These are phyloP conservation scores for Graphiopsis chlorocephala DNA, from an alignment of 2,329 filamentous ascomycete species.

Conservation along the genomic window DNA sequence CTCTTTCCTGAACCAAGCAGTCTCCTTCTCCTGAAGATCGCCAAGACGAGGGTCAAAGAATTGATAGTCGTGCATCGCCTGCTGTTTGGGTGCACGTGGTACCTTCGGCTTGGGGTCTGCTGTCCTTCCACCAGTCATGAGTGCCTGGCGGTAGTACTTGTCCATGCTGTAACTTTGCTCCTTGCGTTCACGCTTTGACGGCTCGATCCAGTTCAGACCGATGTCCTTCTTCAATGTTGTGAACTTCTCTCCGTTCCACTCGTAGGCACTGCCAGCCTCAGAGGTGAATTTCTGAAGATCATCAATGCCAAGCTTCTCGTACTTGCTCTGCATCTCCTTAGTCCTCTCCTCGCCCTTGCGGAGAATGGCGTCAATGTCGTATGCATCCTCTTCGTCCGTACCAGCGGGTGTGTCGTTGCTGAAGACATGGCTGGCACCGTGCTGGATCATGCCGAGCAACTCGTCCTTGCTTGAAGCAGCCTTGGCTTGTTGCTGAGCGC, in stretches of 20 bases:
- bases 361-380: slow-evolving; percentile 87
- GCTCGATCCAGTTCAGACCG: slow-evolving; percentile 94
- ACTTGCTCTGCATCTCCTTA: slow-evolving; percentile 85
- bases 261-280: slow-evolving; percentile 77
- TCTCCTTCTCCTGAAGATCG: slow-evolving; percentile 93
- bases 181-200: slow-evolving; percentile 95
- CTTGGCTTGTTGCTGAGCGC: slow-evolving; percentile 85
- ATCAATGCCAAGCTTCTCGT: slow-evolving; percentile 94
- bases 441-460: slow-evolving; percentile 95
- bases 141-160: slow-evolving; percentile 92
- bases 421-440: slow-evolving; percentile 95
- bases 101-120: slow-evolving; percentile 90
- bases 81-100: slow-evolving; percentile 90
- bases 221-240: slow-evolving; percentile 81
- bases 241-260: slow-evolving; percentile 98
- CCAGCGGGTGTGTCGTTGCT: slow-evolving; percentile 52
- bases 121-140: slow-evolving; percentile 75
- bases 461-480: slow-evolving; percentile 94
- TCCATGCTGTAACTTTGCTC: slow-evolving; percentile 98
- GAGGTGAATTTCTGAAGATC: slow-evolving; percentile 97
- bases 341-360: slow-evolving; percentile 84
- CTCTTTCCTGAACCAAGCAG: slow-evolving; percentile 91
- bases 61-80: slow-evolving; percentile 91
- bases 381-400: slow-evolving; percentile 69
- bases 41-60: slow-evolving; percentile 85